A percentile compares a stretch with the other conserved stretches of the same genome.
These are phyloP conservation scores for Fragosphaeria purpurea DNA, from an alignment of 2,329 filamentous ascomycete species.

Conservation along the genomic window DNA sequence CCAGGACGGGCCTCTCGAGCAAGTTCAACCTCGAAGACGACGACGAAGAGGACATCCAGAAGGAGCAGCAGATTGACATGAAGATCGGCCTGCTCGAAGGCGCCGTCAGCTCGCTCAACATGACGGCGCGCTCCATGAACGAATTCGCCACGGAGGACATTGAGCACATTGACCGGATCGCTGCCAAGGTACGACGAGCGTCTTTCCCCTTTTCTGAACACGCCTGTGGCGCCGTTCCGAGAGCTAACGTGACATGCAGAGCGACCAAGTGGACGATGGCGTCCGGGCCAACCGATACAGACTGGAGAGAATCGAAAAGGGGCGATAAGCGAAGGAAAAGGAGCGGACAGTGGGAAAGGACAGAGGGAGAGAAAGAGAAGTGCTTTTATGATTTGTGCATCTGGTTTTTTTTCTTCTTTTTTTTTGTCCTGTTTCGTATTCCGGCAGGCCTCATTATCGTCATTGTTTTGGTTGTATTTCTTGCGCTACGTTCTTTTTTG, in stretches of 20 bases:
- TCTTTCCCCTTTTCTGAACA: slow-evolving; percentile 1
- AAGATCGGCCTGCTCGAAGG: slow-evolving; percentile 55
- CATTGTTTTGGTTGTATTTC: too few species aligned
- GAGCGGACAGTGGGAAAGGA: background rate
- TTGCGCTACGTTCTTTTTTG: too few species aligned
- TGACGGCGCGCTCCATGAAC: slow-evolving; percentile 17
- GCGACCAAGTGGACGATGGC: slow-evolving; percentile 71
- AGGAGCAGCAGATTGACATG: slow-evolving; percentile 42
- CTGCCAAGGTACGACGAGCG: slow-evolving; percentile 52
- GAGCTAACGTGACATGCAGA: slow-evolving; percentile 38
- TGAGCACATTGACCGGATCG: slow-evolving; percentile 64
- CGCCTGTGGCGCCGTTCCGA: background rate
- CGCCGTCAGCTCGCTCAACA: slow-evolving; percentile 62
- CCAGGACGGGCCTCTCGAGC: slow-evolving; percentile 19
- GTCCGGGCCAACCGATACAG: slow-evolving; percentile 57
- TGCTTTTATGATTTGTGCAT: background rate
- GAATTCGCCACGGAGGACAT: slow-evolving; percentile 59
- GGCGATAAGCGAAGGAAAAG: background rate
- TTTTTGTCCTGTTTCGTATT: too few species aligned
- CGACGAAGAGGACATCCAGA: slow-evolving; percentile 14
- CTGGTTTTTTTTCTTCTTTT: too few species aligned
- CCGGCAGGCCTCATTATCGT: too few species aligned
- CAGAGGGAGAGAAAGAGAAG: background rate
- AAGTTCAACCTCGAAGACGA: slow-evolving; percentile 16
- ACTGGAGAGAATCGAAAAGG: slow-evolving; percentile 12